Evolutionary conservation across 805 yeast genomes (phyloP), one percentile per base, ranked within the genome.

Genomic region (Komagataella phaffii): DNA sequence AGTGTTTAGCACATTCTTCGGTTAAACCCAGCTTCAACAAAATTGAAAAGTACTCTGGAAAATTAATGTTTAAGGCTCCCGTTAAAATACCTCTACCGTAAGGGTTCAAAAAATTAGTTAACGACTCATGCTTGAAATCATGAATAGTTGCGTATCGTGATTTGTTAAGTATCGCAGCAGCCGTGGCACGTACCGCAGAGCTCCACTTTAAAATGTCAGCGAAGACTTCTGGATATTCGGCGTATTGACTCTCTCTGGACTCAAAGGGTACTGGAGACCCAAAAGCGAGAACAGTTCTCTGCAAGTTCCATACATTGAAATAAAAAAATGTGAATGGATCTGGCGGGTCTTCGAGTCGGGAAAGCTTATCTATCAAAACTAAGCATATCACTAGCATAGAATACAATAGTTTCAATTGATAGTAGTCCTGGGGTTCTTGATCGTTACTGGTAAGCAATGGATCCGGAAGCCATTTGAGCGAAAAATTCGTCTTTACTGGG

Each of bases 51-150:
- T 78, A 76, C 50, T 79, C 69, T 56, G 83, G 69, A 60, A 80
- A 72, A 60, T 81, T 87, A 3, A 78, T 73, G 58, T 66, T 70
- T 30, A 83, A 61, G 0, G 84, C 73, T 3, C 91, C 90, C 50
- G 74, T 74, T 18, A 81, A 79, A 18, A 73, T 63, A 52, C 77
- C 74, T 54, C 90, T 68, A 1, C 83, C 85, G 65, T 79, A 75
- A 2, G 90, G 89, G 18, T 82, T 79, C 71, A 80, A 72, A 59
- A 81, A 84, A 51, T 79, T 73, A 44, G 75, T 62, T 21, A 84
- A 67, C 7, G 86, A 72, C 57, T 80, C 80, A 57, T 79, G 81
- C 51, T 72, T 66, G 23, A 81, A 66, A 60, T 85, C 93, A 58
- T 80, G 83, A 17, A 59, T 58, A 51, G 77, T 61, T 17, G 57